These are phyloP conservation scores for Neurospora tetrasperma DNA, from an alignment of 495 filamentous ascomycete genomes.

Conservation along the genomic window DNA sequence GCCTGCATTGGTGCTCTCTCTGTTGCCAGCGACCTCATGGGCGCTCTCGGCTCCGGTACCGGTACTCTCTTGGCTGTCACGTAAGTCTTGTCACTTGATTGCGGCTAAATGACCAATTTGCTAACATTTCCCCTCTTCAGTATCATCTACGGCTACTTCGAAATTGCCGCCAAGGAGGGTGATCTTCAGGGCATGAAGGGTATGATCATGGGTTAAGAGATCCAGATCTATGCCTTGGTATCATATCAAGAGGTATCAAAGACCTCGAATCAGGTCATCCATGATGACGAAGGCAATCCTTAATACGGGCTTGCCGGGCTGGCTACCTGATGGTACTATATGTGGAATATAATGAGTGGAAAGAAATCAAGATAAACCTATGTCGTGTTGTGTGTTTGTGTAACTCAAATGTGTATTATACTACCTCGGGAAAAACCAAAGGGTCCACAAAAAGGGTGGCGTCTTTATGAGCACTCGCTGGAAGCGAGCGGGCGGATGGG, in stretches of 20 bases:
- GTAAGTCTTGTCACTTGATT: conserved; percentile 47
- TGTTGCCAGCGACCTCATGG: conserved; percentile 89
- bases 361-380: background rate
- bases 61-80: conserved; percentile 98
- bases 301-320: background rate
- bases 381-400: background rate
- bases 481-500: background rate
- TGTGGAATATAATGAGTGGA: background rate
- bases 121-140: conserved; percentile 36
- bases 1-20: conserved; percentile 98
- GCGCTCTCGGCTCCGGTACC: conserved; percentile 92
- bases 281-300: background rate
- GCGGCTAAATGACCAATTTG: background rate
- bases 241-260: background rate
- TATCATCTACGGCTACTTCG: conserved; percentile 98
- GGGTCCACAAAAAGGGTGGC: background rate
- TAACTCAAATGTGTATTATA: background rate
- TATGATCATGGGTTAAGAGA: conserved; percentile 56
- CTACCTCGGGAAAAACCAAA: background rate
- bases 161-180: conserved; percentile 97
- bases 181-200: conserved; percentile 89
- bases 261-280: background rate
- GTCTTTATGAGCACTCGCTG: background rate
- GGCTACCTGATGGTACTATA: background rate
- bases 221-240: background rate